These are phyloP conservation scores for Kluyveromyces wickerhamii DNA, from an alignment of 805 yeast species.

Conservation along the genomic window DNA sequence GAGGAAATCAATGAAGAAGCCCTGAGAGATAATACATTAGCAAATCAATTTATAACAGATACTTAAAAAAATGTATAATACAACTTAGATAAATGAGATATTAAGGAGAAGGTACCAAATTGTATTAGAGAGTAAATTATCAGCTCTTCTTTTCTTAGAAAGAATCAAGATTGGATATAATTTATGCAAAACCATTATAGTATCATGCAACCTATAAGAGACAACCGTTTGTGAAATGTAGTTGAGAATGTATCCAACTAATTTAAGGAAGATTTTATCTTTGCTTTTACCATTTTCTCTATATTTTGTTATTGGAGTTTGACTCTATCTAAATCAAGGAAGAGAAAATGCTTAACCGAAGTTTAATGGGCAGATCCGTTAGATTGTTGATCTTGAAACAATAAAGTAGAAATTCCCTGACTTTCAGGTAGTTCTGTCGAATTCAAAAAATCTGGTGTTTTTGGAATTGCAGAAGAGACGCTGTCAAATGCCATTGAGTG, in stretches of 20 bases:
- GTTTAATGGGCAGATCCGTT: conserved; percentile 2
- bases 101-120: background rate
- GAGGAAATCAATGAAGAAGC: conserved; percentile 5
- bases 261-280: too few relatives aligned
- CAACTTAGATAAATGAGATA: conserved; percentile 2
- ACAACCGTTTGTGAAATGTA: too few relatives aligned
- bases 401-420: background rate
- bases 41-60: conserved; percentile 8
- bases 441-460: conserved; percentile 21
- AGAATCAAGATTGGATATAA: too few relatives aligned
- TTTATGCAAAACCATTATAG: too few relatives aligned
- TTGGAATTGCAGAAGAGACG: conserved; percentile 10
- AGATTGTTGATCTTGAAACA: conserved; percentile 5
- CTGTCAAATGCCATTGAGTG: conserved; percentile 2
- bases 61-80: conserved; percentile 3
- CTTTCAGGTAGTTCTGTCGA: conserved; percentile 11
- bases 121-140: too few relatives aligned
- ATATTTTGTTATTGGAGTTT: too few relatives aligned
- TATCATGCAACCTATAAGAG: too few relatives aligned
- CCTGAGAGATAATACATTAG: conserved; percentile 8
- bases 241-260: too few relatives aligned
- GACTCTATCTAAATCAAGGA: background rate
- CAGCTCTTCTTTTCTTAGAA: too few relatives aligned
- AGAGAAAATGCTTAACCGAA: background rate
- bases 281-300: too few relatives aligned